A percentile compares a stretch with the other conserved stretches of the same genome.
Evolutionary conservation across 2,329 filamentous ascomycete species (phyloP).

Genomic region (Nannizziopsis arthrosporioides): DNA sequence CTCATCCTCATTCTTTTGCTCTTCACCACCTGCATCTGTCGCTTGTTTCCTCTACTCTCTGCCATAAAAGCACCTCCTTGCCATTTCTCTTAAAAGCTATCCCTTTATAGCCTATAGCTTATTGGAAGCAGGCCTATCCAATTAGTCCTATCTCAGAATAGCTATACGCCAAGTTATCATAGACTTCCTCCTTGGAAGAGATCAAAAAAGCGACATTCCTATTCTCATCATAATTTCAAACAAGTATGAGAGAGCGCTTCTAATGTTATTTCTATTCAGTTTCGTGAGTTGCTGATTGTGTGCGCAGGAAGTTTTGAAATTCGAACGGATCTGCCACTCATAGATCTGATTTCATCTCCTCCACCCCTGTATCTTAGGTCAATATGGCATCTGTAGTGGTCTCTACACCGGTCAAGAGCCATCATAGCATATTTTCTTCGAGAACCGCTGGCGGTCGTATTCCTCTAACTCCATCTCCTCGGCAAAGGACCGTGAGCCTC

Average conservation of each 20-base stretch:
- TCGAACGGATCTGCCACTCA: too few species aligned
- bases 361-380: background rate
- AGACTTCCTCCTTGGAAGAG: constrained; percentile 4
- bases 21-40: constrained; percentile 16
- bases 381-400: constrained; percentile 71
- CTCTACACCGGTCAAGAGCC: constrained; percentile 89
- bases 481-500: constrained; percentile 44
- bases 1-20: constrained; percentile 20
- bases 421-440: constrained; percentile 80
- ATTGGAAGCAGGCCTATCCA: constrained; percentile 2
- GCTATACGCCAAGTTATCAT: background rate
- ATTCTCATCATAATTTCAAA: too few species aligned
- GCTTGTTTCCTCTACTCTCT: background rate
- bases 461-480: constrained; percentile 85
- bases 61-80: background rate
- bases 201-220: too few species aligned
- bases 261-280: too few species aligned
- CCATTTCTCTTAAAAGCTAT: background rate
- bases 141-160: background rate
- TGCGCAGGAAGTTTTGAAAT: too few species aligned
- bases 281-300: too few species aligned
- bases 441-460: constrained; percentile 90
- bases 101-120: constrained; percentile 4
- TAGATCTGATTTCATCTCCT: background rate
- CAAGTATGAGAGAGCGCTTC: too few species aligned